Conservation (phyloP, 2,329 filamentous ascomycete genomes). For the Aspergillus felis region DNA sequence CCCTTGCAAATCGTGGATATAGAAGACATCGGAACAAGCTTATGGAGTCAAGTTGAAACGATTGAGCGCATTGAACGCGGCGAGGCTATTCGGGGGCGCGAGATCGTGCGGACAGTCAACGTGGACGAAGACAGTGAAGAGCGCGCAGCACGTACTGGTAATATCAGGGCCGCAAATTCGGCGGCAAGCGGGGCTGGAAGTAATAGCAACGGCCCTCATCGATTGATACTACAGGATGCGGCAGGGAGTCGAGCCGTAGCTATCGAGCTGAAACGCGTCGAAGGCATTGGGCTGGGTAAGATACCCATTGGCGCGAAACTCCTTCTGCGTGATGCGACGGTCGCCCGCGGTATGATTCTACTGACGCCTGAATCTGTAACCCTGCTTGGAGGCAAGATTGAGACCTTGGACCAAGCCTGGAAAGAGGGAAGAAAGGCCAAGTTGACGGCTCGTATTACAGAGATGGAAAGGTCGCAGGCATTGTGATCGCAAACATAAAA, state of each 20-base stretch:
- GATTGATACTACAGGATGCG: constrained; percentile 77
- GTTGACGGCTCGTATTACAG: constrained; percentile 59
- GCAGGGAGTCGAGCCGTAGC: constrained; percentile 65
- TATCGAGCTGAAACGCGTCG: constrained; percentile 66
- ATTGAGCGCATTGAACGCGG: constrained; percentile 52
- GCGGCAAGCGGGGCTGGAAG: constrained; percentile 12
- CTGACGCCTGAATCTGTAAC: constrained; percentile 65
- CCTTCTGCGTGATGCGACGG: constrained; percentile 60
- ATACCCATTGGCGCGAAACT: constrained; percentile 78
- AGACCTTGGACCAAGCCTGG: constrained; percentile 76
- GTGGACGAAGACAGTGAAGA: constrained; percentile 47
- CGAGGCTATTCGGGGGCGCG: constrained; percentile 60
- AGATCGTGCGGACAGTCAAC: constrained; percentile 71
- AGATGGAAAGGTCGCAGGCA: constrained; percentile 11
- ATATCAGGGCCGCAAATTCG: constrained; percentile 10
- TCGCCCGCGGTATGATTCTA: constrained; percentile 73
- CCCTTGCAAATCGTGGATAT: constrained; percentile 81
- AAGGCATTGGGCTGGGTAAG: constrained; percentile 57
- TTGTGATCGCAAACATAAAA: background rate
- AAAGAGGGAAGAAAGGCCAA: constrained; percentile 64
- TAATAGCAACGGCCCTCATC: constrained; percentile 60
- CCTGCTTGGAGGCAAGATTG: constrained; percentile 85
- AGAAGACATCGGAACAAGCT: constrained; percentile 73
- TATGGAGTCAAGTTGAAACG: constrained; percentile 84
- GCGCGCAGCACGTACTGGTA: constrained; percentile 12